Evolutionary conservation across 805 yeast genomes (phyloP), one percentile per base, ranked within the genome.

Genomic region (Saccharomycopsis lassenensis): DNA sequence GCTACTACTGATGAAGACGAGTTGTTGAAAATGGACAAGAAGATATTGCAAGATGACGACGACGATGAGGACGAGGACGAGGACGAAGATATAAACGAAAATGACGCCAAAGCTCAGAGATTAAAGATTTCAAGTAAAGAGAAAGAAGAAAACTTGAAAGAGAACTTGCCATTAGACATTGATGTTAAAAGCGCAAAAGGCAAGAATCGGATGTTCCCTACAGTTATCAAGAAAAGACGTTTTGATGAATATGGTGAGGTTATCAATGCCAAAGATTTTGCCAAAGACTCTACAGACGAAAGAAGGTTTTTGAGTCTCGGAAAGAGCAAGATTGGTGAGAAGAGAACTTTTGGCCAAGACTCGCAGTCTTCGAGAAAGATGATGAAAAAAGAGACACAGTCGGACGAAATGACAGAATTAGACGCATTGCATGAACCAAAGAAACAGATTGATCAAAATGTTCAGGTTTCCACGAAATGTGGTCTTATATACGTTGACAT

Each of bases 221-320:
- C 62, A 47, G 59, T 71, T 25, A 67, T 70, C 1, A 68, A 64
- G 32, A 71, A 72, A 47, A 60, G 69, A 17, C 73, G 80, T 46
- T 60, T 67, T 31, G 97, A 91, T 52, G 96, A 89, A 46, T 91
- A 89, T 54, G 99, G 99, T 21, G 77, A 74, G 38, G 58, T 77
- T 2, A 75, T 87, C 15, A 76, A 78, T 43, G 67, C 68, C 29
- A 70, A 73, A 25, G 79, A 77, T 47, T 80, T 77, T 49, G 67
- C 63, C 22, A 72, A 65, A 23, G 77, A 71, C n/a, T 18, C 38
- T 15, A 29, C 16, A 16, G 24, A 19, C 24, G 43, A 43, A 5
- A 6, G 12, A 10, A n/a, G n/a, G n/a, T 21, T 31, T n/a, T 16
- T 12, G 12, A 17, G 19, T 17, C n/a, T n/a, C n/a, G n/a, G 14